Evolutionary conservation across 2,329 filamentous ascomycete genomes (phyloP).

Genomic region (Nemania diffusa): DNA sequence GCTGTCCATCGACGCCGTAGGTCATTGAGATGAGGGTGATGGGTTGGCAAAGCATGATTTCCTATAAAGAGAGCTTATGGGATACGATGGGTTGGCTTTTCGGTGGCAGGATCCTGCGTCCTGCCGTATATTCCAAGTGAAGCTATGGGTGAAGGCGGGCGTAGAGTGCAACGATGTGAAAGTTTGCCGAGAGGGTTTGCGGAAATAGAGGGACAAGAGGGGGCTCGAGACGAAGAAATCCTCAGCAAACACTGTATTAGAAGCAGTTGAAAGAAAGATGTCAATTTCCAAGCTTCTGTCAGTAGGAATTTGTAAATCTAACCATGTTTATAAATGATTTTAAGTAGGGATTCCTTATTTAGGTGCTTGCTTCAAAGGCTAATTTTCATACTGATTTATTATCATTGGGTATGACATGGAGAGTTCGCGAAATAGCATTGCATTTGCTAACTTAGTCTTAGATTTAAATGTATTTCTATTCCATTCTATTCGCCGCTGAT

Average conservation of each 20-base stretch:
- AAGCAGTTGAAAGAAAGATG: neutral
- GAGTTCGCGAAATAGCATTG: neutral
- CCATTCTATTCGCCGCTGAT: neutral
- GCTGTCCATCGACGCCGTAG: conserved; percentile 27
- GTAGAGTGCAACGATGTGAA: neutral
- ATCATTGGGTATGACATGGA: neutral
- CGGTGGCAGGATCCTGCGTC: no score
- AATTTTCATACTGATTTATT: neutral
- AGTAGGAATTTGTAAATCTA: neutral
- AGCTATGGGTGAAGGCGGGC: neutral
- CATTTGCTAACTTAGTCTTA: neutral
- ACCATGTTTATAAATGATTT: neutral
- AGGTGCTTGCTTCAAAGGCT: neutral
- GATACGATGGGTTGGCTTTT: conserved; percentile 2
- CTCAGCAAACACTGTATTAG: neutral
- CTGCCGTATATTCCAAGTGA: neutral
- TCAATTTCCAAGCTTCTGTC: neutral
- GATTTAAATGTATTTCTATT: neutral
- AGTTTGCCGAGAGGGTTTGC: neutral
- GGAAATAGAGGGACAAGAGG: neutral
- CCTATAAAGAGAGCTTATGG: conserved; percentile 24
- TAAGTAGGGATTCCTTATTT: neutral
- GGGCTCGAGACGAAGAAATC: neutral
- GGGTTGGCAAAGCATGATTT: conserved; percentile 15
- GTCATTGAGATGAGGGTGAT: conserved; percentile 33